Percentiles rank a stretch among this genome's conserved stretches.
Evolutionary conservation across 2,329 filamentous ascomycete species (phyloP).

Genomic region (Aurifilum marmelostoma): DNA sequence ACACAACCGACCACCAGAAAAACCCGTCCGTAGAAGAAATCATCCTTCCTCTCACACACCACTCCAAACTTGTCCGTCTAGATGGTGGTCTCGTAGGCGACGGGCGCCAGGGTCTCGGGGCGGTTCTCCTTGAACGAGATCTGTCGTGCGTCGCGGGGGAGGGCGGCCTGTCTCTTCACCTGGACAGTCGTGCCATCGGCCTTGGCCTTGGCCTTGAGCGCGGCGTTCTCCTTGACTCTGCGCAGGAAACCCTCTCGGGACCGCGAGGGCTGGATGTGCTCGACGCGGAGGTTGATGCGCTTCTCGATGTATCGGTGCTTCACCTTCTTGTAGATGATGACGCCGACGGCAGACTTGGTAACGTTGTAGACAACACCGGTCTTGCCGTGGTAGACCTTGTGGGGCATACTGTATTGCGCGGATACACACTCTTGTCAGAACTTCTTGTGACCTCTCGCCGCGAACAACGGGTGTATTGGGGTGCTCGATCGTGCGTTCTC

Average conservation of each 20-base stretch:
- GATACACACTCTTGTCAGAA: constrained; percentile 40
- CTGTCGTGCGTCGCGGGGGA: constrained; percentile 79
- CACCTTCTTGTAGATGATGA: constrained; percentile 99
- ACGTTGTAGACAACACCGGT: constrained; percentile 99
- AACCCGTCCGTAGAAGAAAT: no score
- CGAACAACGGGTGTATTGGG: no score
- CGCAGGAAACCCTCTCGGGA: constrained; percentile 96
- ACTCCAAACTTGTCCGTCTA: constrained; percentile 53
- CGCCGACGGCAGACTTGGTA: constrained; percentile 94
- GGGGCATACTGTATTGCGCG: constrained; percentile 75
- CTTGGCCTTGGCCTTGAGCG: constrained; percentile 92
- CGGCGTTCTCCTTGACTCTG: constrained; percentile 95
- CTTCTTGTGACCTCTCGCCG: constrained; percentile 20
- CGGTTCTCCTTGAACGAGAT: constrained; percentile 80
- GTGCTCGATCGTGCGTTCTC: constrained; percentile 18
- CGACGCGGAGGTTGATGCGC: constrained; percentile 98
- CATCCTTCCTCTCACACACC: constrained; percentile 31
- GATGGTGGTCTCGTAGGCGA: constrained; percentile 98
- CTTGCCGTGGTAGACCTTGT: constrained; percentile 99
- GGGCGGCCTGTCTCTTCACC: constrained; percentile 86
- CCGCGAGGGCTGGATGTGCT: constrained; percentile 94
- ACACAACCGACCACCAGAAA: constrained; percentile 22
- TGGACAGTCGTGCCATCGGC: constrained; percentile 82
- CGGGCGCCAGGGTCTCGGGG: constrained; percentile 87
- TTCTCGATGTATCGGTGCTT: constrained; percentile 99